Base-by-base conservation (phyloP, 495 filamentous ascomycete species). In the Terfezia claveryi region DNA sequence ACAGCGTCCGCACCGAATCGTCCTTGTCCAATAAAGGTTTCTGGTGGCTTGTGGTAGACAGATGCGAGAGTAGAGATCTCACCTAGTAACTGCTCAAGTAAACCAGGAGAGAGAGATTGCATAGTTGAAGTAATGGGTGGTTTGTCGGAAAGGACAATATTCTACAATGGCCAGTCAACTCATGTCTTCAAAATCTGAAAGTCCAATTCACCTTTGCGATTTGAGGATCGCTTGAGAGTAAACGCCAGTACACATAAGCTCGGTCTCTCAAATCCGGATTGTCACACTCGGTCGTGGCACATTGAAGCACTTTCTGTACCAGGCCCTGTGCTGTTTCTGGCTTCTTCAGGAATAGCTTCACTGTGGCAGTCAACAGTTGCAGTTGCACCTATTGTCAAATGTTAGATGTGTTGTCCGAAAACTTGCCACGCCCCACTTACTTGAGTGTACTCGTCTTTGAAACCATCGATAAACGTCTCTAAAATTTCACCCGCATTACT, bases 41-140 rank as follows among this genome's bases (percentile, higher is more conserved):
- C 86, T 38, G 91, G 86, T 14, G 88, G 88, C 70, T 94, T 96
- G 75, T 96, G 91, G 70, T 98, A 98, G n/a, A 98, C 91, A 11
- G 89, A 95, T 2, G 91, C 87, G 20, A 98, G 78, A 11, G 92
- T 94, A n/a, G 88, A 94, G 12, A 98, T 78, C 67, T 96, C 87
- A 6, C 73, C 73, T 11, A 96, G 78, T 4, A 98, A 79, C 60
- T 85, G 78, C 36, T 96, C 87, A 16, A 98, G 80, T 8, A 96
- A 76, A 9, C 76, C 68, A 17, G 82, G 76, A 2, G 92, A 87
- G 17, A 96, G 76, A 53, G 85, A 86, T 59, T 80, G 82, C 66
- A 94, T 92, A 11, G 91, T 96, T 17, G 88, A 86, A 37, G 84
- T 80, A 66, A 99, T 99, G 32, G 87, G 79, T 2, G 92, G 91